Evolutionary conservation across 2,329 filamentous ascomycete genomes (phyloP).

Genomic region (Escovopsis sp.): DNA sequence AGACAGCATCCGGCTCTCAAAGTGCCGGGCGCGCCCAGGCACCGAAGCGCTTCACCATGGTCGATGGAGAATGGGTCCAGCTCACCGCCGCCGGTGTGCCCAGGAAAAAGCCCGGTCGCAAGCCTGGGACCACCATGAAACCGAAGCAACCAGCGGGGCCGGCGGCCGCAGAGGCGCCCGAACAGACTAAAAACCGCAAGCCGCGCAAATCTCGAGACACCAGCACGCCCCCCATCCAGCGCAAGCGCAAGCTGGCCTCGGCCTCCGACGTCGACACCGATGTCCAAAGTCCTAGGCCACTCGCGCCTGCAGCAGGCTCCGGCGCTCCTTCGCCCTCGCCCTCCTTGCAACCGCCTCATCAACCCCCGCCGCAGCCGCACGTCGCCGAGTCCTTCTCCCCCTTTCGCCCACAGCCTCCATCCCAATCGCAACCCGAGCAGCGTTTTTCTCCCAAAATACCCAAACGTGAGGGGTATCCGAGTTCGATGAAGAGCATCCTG

Average conservation of each 20-base stretch:
- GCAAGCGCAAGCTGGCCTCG: constrained; percentile 37
- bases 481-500: constrained; percentile 40
- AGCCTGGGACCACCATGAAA: constrained; percentile 41
- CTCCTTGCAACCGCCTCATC: constrained; percentile 8
- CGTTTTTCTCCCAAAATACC: constrained; percentile 29
- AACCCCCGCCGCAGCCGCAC: neutral
- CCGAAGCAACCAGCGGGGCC: constrained; percentile 18
- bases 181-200: constrained; percentile 34
- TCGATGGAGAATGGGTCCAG: constrained; percentile 27
- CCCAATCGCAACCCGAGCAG: constrained; percentile 14
- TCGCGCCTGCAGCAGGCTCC: constrained; percentile 18
- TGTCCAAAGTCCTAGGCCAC: constrained; percentile 12
- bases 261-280: constrained; percentile 23
- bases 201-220: constrained; percentile 44
- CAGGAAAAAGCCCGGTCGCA: constrained; percentile 49
- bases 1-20: constrained; percentile 14
- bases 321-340: constrained; percentile 12
- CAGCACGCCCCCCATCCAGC: constrained; percentile 36
- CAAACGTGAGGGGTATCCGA: constrained; percentile 35
- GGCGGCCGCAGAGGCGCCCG: constrained; percentile 19
- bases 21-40: constrained; percentile 6
- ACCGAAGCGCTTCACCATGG: constrained; percentile 17
- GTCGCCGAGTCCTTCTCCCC: constrained; percentile 7
- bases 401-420: constrained; percentile 13
- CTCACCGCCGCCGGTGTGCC: constrained; percentile 43